Base-by-base conservation (phyloP, 352 stramenopile species). In the Globisporangium ultimum region DNA sequence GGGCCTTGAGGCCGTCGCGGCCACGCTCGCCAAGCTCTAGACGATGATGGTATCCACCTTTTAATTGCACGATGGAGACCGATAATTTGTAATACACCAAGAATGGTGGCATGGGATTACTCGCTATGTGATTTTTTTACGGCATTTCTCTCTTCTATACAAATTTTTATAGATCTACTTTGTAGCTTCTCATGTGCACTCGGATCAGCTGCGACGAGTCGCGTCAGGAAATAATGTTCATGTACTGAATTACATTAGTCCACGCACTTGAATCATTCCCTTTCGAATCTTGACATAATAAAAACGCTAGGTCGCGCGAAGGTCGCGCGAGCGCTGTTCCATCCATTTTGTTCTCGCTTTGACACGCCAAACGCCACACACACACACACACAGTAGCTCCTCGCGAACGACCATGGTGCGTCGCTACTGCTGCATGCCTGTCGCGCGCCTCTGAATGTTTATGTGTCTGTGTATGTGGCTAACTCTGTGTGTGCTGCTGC, bases 1-100 rank as follows among this genome's bases (percentile, higher is more conserved):
- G 4, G 84, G 79, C 17, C 58, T 93, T 24, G 55, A 68, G 48
- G 70, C 84, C 54, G 79, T 91, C 56, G 70, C 71, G 22, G 75
- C 63, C 41, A 67, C 66, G 38, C 65, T 80, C 20, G 68, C 70
- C 55, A 84, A 84, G 66, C 59, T 84, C n/a, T 80, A 70, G 61
- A 54, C 14, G 38, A 17, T 5, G 24, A 5, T 28, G 24, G 2
- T 5, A 2, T 28, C 24, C 24, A 28, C 2, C 24, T 28, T 2
- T 5, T 28, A 5, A 28, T 5, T 28, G 24, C 24, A 5, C 24
- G 24, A 5, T 5, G 24, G 24, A 28, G 24, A 28, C 24, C 24
- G 24, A 5, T 28, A 28, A 28, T 28, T 28, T 28, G 24, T 28
- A 28, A 28, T 28, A 28, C 24, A 28, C 24, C 24, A 28, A 28